These are phyloP conservation scores for Aspergillus ochraceoroseus DNA, from an alignment of 2,329 filamentous ascomycete species.

Conservation along the genomic window DNA sequence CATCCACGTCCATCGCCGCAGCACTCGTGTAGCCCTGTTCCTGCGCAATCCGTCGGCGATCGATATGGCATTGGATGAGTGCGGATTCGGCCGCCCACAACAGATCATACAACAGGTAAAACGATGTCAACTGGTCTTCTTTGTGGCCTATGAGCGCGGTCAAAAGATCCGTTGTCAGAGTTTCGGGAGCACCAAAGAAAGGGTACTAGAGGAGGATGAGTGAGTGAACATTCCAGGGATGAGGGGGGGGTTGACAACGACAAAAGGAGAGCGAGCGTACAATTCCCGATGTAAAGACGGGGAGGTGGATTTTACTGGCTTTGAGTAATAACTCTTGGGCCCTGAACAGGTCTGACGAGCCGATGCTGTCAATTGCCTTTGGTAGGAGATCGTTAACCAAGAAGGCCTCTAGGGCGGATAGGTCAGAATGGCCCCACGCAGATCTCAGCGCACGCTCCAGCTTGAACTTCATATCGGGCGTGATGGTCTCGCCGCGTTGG, in stretches of 20 bases:
- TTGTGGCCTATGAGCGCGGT: constrained; percentile 17
- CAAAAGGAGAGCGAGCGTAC: constrained; percentile 20
- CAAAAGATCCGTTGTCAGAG: constrained; percentile 21
- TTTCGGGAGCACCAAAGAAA: constrained; percentile 28
- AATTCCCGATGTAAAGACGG: constrained; percentile 29
- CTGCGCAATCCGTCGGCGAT: constrained; percentile 26
- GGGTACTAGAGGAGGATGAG: constrained; percentile 28
- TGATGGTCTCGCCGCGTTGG: constrained; percentile 27
- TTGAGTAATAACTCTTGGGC: constrained; percentile 10
- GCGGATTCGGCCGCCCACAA: constrained; percentile 35
- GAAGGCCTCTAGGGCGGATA: constrained; percentile 31
- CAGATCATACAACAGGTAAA: constrained; percentile 33
- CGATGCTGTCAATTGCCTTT: constrained; percentile 28
- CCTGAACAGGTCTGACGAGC: constrained; percentile 13
- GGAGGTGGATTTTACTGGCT: constrained; percentile 23
- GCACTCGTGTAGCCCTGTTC: constrained; percentile 20
- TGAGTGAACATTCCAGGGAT: no score
- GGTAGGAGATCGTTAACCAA: constrained; percentile 32
- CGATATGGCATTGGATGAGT: constrained; percentile 34
- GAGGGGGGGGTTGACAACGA: neutral
- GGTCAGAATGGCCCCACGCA: constrained; percentile 33
- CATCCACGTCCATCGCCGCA: constrained; percentile 18
- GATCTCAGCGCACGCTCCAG: constrained; percentile 31
- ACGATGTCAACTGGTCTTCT: constrained; percentile 30
- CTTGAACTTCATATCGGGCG: constrained; percentile 26